phyloP scores from a whole-genome alignment of 2,329 filamentous ascomycete species.

The Aspergillus aculeatus region DNA sequence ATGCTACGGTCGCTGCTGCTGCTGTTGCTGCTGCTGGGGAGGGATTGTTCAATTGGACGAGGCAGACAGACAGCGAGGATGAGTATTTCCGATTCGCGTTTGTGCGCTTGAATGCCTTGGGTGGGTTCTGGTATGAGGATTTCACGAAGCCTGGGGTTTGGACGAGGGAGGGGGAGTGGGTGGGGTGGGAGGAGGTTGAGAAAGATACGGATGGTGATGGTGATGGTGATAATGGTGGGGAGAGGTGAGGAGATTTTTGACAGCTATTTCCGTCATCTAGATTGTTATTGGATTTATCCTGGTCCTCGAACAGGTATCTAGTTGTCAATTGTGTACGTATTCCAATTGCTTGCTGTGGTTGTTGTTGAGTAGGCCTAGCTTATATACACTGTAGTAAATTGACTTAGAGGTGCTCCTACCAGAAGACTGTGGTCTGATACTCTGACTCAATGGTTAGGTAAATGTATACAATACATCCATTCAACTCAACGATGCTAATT shows the following conservation, averaged over 20 bases:
- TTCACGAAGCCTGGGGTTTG: conserved; percentile 38
- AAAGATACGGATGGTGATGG: background rate
- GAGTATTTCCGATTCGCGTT: conserved; percentile 48
- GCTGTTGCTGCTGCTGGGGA: conserved; percentile 22
- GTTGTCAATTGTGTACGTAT: too few relatives aligned
- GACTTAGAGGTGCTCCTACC: too few relatives aligned
- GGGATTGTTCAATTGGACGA: conserved; percentile 37
- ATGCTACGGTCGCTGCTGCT: too few relatives aligned
- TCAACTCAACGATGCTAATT: background rate
- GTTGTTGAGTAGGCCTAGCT: too few relatives aligned
- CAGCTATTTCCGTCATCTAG: too few relatives aligned
- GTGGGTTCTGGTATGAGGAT: conserved; percentile 42
- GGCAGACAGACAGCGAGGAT: conserved; percentile 26
- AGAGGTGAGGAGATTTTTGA: too few relatives aligned
- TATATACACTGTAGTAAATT: too few relatives aligned
- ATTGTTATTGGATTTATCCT: too few relatives aligned
- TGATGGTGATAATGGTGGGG: background rate
- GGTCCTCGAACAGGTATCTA: too few relatives aligned
- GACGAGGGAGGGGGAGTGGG: conserved; percentile 29
- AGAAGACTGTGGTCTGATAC: too few relatives aligned
- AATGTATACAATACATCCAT: background rate
- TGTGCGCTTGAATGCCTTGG: conserved; percentile 36
- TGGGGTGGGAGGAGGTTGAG: background rate
- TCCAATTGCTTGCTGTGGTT: too few relatives aligned
- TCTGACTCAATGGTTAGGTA: background rate